phyloP scores from a whole-genome alignment of 192 early-diverging fungal species.

The Phycomyces blakesleeanus region DNA sequence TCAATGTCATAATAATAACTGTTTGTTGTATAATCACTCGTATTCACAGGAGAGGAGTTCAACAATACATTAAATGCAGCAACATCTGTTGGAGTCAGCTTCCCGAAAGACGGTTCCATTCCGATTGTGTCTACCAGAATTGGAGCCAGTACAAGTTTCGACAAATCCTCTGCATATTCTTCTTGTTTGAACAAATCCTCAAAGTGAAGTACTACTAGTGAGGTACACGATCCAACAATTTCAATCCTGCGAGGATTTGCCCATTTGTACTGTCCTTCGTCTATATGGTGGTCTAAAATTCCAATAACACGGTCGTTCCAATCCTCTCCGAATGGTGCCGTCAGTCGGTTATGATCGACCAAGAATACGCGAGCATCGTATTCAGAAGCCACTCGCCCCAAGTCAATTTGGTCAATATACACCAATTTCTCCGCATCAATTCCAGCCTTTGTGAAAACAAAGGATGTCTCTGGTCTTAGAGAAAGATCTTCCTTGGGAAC shows the following conservation, averaged over 20 bases:
- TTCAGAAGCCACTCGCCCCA: neutral
- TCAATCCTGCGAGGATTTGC: slow-evolving; percentile 48
- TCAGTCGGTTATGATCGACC: slow-evolving; percentile 68
- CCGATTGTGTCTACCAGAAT: slow-evolving; percentile 69
- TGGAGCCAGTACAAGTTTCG: slow-evolving; percentile 51
- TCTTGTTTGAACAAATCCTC: slow-evolving; percentile 2
- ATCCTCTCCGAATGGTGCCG: slow-evolving; percentile 20
- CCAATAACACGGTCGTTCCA: slow-evolving; percentile 40
- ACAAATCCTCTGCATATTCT: slow-evolving; percentile 26
- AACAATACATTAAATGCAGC: slow-evolving; percentile 37
- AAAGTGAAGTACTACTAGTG: slow-evolving; percentile 48
- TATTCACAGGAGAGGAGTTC: neutral
- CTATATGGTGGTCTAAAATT: slow-evolving; percentile 70
- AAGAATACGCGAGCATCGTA: slow-evolving; percentile 43
- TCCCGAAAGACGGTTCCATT: slow-evolving; percentile 46
- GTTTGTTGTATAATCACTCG: slow-evolving; percentile 3
- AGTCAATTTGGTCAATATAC: slow-evolving; percentile 43
- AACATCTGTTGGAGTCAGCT: slow-evolving; percentile 46
- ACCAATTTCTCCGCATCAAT: slow-evolving; percentile 38
- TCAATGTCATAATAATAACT: slow-evolving; percentile 49
- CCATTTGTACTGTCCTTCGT: slow-evolving; percentile 47
- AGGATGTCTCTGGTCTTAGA: slow-evolving; percentile 60
- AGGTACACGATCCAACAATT: slow-evolving; percentile 56
- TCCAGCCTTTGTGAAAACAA: slow-evolving; percentile 38
- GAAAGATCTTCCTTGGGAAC: slow-evolving; percentile 57